Evolutionary conservation across 2,329 filamentous ascomycete genomes (phyloP), one percentile per base, ranked within the genome.

Genomic region (Phaeosphaeria sp.): DNA sequence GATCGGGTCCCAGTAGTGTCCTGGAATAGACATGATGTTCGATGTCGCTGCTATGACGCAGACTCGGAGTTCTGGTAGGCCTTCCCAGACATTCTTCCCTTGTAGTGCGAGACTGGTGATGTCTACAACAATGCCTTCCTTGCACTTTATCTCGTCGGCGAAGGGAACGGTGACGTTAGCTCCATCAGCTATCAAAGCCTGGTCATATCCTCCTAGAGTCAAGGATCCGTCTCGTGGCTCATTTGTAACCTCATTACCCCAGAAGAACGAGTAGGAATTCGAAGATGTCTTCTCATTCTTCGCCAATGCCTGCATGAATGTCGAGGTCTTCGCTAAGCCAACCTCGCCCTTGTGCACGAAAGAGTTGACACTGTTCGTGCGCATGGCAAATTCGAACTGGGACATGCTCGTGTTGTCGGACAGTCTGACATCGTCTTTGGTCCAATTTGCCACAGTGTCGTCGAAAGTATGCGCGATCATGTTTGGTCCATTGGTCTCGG

Each of bases 181-280:
- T 9, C 43, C 45, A 13, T 54, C 43, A 9, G 33, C 47, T 20
- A 54, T 30, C 20, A 60, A 22, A 17, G 50, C 48, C 39, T 51
- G 18, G 25, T 60, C 53, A 43, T 54, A 56, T 6, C 57, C 57
- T 25, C 57, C 57, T 17, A 60, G 24, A 21, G 53, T 56, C 18
- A 60, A 33, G 6, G 57, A 56, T 22, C 57, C 57, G 44, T 60
- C 57, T 11, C 51, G 51, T n/a, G 53, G 53, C n/a, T 45, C 9
- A 6, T 51, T 50, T 6, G 57, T 51, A n/a, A 56, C 54, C 17
- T 60, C 57, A n/a, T 50, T 53, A 27, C 57, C 57, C 57, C 53
- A 56, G 13, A 51, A 56, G 17, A 60, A 48, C 1, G 57, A 56
- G 21, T 53, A 60, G 7, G 50, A 49, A n/a, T 33, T 53, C 13